A percentile compares a stretch with the other conserved stretches of the same genome.
phyloP scores from a whole-genome alignment of 495 filamentous ascomycete species.

The Chaetomium cochliodes region DNA sequence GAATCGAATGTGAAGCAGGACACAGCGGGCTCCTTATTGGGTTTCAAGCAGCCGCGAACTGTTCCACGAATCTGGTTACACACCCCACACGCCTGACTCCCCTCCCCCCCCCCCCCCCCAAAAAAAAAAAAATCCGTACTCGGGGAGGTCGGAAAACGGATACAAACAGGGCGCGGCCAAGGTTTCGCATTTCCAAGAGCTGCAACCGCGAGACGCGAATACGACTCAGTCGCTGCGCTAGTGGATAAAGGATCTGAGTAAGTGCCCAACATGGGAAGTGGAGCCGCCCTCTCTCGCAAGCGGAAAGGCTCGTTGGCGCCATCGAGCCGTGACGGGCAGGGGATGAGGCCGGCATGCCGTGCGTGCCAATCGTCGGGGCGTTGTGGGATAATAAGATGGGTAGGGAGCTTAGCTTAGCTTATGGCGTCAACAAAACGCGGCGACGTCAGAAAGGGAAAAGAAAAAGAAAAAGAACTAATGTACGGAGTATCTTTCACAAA shows the following conservation, averaged over 20 bases:
- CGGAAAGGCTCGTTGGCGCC: conserved; percentile 6
- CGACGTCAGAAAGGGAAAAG: background rate
- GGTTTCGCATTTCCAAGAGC: conserved; percentile 2
- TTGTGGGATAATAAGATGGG: too few relatives aligned
- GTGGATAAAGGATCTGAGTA: conserved; percentile 26
- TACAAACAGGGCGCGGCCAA: background rate
- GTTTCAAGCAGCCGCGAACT: background rate
- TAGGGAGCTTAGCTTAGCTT: too few relatives aligned
- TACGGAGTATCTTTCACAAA: too few relatives aligned
- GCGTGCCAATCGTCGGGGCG: too few relatives aligned
- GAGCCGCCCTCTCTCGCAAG: background rate
- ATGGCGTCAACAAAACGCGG: background rate
- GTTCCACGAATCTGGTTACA: background rate
- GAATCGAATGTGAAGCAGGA: background rate
- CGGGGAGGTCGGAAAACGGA: conserved; percentile 11
- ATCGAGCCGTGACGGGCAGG: conserved; percentile 1
- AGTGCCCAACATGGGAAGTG: background rate
- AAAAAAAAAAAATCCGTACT: background rate
- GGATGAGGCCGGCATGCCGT: background rate
- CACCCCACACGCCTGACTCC: background rate
- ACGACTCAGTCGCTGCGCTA: conserved; percentile 23
- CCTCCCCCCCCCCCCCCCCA: too few relatives aligned
- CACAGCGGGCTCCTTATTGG: background rate
- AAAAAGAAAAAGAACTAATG: background rate
- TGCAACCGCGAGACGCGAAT: conserved; percentile 16